Percentiles rank a stretch among this genome's conserved stretches.
Conservation (phyloP, 176 grass and related monocot genomes). For the Zoysia japonica region DNA sequence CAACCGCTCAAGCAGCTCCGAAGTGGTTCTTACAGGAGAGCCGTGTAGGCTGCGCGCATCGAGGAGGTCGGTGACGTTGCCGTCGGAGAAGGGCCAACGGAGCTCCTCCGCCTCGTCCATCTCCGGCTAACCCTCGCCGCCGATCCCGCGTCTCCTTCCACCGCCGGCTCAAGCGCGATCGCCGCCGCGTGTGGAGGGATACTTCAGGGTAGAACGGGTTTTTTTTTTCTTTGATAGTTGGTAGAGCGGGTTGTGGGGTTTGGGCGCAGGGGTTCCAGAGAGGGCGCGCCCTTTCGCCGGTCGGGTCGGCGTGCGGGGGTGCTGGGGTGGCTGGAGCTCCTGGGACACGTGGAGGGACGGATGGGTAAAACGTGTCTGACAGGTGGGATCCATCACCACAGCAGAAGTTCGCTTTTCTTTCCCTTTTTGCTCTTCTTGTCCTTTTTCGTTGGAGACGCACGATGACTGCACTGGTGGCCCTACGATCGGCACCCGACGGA, state of each 20-base stretch:
- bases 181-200: slow-evolving; percentile 17
- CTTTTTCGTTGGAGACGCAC: background rate
- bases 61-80: slow-evolving; percentile 59
- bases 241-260: background rate
- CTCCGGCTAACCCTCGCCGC: slow-evolving; percentile 20
- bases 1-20: background rate
- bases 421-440: background rate
- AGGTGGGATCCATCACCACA: background rate
- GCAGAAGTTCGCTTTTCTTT: background rate
- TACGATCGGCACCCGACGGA: background rate
- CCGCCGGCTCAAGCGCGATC: slow-evolving; percentile 18
- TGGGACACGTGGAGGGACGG: slow-evolving; percentile 31
- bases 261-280: background rate
- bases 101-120: slow-evolving; percentile 55
- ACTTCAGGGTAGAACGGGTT: slow-evolving; percentile 20
- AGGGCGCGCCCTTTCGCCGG: background rate
- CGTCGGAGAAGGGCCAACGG: slow-evolving; percentile 68
- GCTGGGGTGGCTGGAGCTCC: background rate
- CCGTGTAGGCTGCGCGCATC: slow-evolving; percentile 55
- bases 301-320: background rate
- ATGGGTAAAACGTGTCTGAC: slow-evolving; percentile 5
- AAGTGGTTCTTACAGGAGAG: slow-evolving; percentile 34
- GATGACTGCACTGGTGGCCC: background rate
- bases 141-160: background rate
- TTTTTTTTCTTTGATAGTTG: too few relatives aligned